Evolutionary conservation across 179 eudicot species (phyloP).

Genomic region (Beta lomatogona): DNA sequence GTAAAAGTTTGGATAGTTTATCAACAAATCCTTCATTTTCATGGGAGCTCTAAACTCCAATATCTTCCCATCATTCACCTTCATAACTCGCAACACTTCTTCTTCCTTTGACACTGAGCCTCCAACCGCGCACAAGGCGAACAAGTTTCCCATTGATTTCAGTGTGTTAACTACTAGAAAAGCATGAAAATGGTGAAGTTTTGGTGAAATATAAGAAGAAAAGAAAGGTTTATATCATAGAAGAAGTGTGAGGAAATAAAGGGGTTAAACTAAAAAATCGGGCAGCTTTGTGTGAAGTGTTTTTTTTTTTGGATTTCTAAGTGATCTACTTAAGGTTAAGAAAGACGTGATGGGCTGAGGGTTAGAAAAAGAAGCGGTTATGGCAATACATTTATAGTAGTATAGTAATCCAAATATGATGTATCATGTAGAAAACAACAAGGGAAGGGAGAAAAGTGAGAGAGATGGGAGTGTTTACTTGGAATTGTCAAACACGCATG

Average conservation of each 20-base stretch:
- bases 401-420: slow-evolving; percentile 5
- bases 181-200: slow-evolving; percentile 17
- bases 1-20: slow-evolving; percentile 31
- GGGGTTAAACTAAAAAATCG: slow-evolving; percentile 38
- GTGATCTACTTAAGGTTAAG: slow-evolving; percentile 27
- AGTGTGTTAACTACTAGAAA: slow-evolving; percentile 4
- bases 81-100: slow-evolving; percentile 41
- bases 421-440: slow-evolving; percentile 14
- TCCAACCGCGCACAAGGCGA: slow-evolving; percentile 32
- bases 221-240: slow-evolving; percentile 26
- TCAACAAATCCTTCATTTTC: slow-evolving; percentile 37
- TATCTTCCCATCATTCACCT: slow-evolving; percentile 43
- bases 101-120: slow-evolving; percentile 2
- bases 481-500: slow-evolving; percentile 34
- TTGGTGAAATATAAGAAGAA: slow-evolving; percentile 23
- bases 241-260: slow-evolving; percentile 23
- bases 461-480: neutral
- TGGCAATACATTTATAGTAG: slow-evolving; percentile 2
- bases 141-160: slow-evolving; percentile 47
- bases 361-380: slow-evolving; percentile 19
- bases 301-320: slow-evolving; percentile 8
- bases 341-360: slow-evolving; percentile 28
- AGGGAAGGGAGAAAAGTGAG: neutral
- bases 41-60: slow-evolving; percentile 44
- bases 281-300: slow-evolving; percentile 38